Conservation (phyloP, 306 rosid species). For the Fragaria vesca region DNA sequence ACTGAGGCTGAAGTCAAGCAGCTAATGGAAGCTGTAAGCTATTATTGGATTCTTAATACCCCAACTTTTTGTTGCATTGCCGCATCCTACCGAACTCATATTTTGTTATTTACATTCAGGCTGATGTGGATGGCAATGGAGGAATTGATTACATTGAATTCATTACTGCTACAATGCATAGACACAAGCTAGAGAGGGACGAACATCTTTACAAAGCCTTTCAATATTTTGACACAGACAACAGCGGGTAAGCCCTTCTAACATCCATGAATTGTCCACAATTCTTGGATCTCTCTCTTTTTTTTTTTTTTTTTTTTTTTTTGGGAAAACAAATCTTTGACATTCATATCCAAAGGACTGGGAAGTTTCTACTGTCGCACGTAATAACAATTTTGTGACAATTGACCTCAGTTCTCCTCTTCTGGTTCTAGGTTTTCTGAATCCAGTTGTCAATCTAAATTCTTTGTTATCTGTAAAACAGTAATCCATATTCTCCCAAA, state of each 20-base stretch:
- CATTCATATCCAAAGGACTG: neutral
- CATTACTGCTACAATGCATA: slow-evolving; percentile 89
- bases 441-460: neutral
- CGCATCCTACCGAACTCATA: slow-evolving; percentile 16
- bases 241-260: slow-evolving; percentile 61
- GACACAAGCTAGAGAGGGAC: slow-evolving; percentile 75
- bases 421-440: neutral
- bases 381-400: neutral
- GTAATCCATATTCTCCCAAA: neutral
- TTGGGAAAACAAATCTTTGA: neutral
- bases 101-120: slow-evolving; percentile 41
- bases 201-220: slow-evolving; percentile 83
- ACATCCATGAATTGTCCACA: neutral
- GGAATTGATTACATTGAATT: slow-evolving; percentile 81
- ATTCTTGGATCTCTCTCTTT: neutral
- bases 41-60: neutral
- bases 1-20: slow-evolving; percentile 75
- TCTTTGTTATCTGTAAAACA: neutral
- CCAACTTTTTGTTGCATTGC: neutral
- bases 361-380: neutral
- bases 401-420: neutral
- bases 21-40: slow-evolving; percentile 84
- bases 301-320: too few species aligned
- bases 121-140: slow-evolving; percentile 91
- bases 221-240: slow-evolving; percentile 72